Percentiles rank a stretch among this genome's conserved stretches.
Evolutionary conservation across 2,329 filamentous ascomycete species (phyloP).

Genomic region (Dendryphion nanum): DNA sequence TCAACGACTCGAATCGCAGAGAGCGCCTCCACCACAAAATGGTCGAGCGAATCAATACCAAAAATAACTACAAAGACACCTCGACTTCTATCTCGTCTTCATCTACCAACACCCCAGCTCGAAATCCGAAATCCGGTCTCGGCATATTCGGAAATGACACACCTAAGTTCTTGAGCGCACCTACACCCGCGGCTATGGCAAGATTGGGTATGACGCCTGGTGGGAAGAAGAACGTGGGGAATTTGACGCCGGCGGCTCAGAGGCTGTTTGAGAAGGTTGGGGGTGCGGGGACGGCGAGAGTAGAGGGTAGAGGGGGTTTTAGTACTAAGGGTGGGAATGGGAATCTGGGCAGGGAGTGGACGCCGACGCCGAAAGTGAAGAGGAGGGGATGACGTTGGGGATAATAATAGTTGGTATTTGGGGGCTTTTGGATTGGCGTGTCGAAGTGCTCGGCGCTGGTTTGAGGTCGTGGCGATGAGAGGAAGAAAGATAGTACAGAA

Average conservation of each 20-base stretch:
- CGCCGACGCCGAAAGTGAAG: constrained; percentile 24
- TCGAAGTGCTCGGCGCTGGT: too few relatives aligned
- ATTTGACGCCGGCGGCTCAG: constrained; percentile 69
- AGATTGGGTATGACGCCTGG: constrained; percentile 36
- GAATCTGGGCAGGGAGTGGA: constrained; percentile 24
- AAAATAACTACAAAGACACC: constrained; percentile 38
- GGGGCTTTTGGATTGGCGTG: too few relatives aligned
- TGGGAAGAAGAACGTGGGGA: constrained; percentile 54
- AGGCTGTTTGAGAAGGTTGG: constrained; percentile 41
- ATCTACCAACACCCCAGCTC: constrained; percentile 13
- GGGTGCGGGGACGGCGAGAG: constrained; percentile 33
- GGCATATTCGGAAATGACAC: constrained; percentile 33
- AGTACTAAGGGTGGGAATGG: constrained; percentile 5
- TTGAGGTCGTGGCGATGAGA: too few relatives aligned
- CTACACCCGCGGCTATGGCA: constrained; percentile 61
- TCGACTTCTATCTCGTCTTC: not conserved
- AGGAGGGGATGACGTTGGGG: constrained; percentile 13
- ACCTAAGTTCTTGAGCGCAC: constrained; percentile 69
- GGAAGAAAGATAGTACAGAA: not conserved
- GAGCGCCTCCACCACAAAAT: constrained; percentile 83
- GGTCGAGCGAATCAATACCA: constrained; percentile 76
- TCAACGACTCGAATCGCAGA: constrained; percentile 70
- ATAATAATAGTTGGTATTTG: too few relatives aligned
- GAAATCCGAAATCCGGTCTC: not conserved
- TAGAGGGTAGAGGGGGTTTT: constrained; percentile 17